These are phyloP conservation scores for Hypoxylon fuscum DNA, from an alignment of 495 filamentous ascomycete genomes.

Conservation along the genomic window DNA sequence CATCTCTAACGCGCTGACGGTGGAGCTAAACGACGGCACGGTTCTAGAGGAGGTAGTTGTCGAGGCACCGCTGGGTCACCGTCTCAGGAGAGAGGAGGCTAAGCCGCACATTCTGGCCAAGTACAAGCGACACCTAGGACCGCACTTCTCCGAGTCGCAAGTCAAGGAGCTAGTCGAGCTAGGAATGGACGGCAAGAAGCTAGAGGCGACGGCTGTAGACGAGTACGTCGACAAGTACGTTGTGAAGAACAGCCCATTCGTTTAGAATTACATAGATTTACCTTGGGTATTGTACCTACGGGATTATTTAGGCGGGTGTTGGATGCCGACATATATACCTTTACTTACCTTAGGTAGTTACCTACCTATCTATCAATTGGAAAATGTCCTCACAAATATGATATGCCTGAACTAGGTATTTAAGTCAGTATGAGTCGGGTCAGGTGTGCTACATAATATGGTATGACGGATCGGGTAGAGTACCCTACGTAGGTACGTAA, in stretches of 20 bases:
- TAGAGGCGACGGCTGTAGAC: constrained; percentile 86
- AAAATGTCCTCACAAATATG: too few species aligned
- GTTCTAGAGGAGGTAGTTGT: constrained; percentile 89
- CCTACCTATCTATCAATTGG: not conserved
- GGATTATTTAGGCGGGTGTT: constrained; percentile 6
- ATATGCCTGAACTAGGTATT: too few species aligned
- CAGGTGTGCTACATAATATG: not conserved
- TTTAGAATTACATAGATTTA: constrained; percentile 47
- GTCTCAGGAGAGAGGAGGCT: constrained; percentile 89
- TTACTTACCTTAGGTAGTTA: not conserved
- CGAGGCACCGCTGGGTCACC: constrained; percentile 94
- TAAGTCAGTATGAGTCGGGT: not conserved
- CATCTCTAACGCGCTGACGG: constrained; percentile 94
- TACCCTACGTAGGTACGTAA: too few species aligned
- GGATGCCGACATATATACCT: not conserved
- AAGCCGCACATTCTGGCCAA: constrained; percentile 96
- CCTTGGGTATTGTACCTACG: too few species aligned
- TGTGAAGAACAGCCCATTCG: constrained; percentile 64
- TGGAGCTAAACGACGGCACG: constrained; percentile 95
- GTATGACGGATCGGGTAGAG: too few species aligned
- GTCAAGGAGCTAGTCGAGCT: constrained; percentile 82
- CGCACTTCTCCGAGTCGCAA: constrained; percentile 78
- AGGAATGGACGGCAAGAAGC: constrained; percentile 72
- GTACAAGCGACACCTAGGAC: constrained; percentile 89
- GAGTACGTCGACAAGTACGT: constrained; percentile 94